These are phyloP conservation scores for Raphanus hybrid DNA, from an alignment of 441 rosid species.

Conservation along the genomic window DNA sequence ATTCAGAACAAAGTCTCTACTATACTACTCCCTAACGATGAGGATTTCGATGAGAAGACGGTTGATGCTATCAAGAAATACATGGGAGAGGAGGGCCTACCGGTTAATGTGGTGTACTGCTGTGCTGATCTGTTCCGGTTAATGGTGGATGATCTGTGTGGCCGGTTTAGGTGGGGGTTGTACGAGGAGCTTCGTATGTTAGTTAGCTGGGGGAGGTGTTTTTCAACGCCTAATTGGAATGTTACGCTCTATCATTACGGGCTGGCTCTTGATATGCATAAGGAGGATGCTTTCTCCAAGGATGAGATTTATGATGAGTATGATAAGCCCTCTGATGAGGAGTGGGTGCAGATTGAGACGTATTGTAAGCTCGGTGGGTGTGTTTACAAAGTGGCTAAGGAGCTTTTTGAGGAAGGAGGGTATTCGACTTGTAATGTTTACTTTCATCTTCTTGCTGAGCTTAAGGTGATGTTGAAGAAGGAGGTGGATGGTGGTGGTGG, in stretches of 20 bases:
- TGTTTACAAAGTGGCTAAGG: conserved; percentile 67
- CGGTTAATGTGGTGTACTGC: conserved; percentile 58
- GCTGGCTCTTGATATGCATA: conserved; percentile 14
- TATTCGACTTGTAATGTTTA: conserved; percentile 64
- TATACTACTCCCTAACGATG: conserved; percentile 48
- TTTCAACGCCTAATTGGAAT: conserved; percentile 19
- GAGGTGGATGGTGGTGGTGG: conserved; percentile 54
- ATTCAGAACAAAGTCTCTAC: conserved; percentile 55
- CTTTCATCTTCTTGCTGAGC: conserved; percentile 64
- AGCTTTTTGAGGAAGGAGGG: conserved; percentile 45
- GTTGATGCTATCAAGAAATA: conserved; percentile 55
- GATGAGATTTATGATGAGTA: conserved; percentile 64
- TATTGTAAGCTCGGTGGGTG: conserved; percentile 64
- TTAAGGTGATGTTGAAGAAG: conserved; percentile 64
- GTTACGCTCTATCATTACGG: not conserved
- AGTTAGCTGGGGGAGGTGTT: conserved; percentile 22
- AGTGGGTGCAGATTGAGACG: conserved; percentile 72
- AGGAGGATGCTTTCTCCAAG: not conserved
- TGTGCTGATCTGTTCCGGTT: conserved; percentile 64
- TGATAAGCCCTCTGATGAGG: conserved; percentile 72
- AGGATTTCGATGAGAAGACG: conserved; percentile 32
- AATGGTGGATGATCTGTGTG: conserved; percentile 60
- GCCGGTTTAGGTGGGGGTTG: not conserved
- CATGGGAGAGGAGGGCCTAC: conserved; percentile 60
- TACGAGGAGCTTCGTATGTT: conserved; percentile 24